Base-by-base conservation (phyloP, 2,329 filamentous ascomycete species). In the Colletotrichum melonis region DNA sequence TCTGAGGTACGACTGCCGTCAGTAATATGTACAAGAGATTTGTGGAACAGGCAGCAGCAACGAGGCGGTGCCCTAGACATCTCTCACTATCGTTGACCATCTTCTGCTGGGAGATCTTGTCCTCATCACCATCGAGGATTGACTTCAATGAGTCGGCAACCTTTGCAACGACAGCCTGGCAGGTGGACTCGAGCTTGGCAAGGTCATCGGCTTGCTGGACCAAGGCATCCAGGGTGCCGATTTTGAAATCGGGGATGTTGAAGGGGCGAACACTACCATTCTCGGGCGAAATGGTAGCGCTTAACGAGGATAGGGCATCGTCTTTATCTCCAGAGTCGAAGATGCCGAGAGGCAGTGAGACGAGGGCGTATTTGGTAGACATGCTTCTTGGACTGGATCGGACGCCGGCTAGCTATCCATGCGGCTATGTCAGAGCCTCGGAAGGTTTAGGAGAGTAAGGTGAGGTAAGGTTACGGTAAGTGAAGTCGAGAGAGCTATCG, bases 191-290 rank as follows among this genome's bases (percentile, higher is more conserved):
- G 64, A 98, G 91, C 90, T 98, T 98, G 72, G 92, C 89, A 67
- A 99, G 88, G 80, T 98, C 97, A 80, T 99, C 97, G 69, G 97
- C 97, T 84, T 99, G 96, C 85, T 98, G 94, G 57, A 99, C 95
- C 71, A 99, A 88, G 52, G 94, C 95, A 85, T 99, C 97, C 49
- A 99, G 89, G 0, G 97, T 98, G 72, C 97, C 97, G 82, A 99
- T 97, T 87, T 98, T 99, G 89, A 99, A 98, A 76, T 95, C 93
- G 24, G 97, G 97, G 75, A 98, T 93, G 69, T 90, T 86, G 81
- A 98, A 98, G 2, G 92, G 91, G 64, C 91, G 86, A 58, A 95
- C 92, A 65, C 89, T 91, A 81, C 93, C 95, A 82, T 94, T 92
- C 78, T 97, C 94, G 70, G 90, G 85, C 63, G 90, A 88, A 68